Conservation (phyloP, 805 yeast genomes). For the Zygosaccharomyces kombuchaensis region DNA sequence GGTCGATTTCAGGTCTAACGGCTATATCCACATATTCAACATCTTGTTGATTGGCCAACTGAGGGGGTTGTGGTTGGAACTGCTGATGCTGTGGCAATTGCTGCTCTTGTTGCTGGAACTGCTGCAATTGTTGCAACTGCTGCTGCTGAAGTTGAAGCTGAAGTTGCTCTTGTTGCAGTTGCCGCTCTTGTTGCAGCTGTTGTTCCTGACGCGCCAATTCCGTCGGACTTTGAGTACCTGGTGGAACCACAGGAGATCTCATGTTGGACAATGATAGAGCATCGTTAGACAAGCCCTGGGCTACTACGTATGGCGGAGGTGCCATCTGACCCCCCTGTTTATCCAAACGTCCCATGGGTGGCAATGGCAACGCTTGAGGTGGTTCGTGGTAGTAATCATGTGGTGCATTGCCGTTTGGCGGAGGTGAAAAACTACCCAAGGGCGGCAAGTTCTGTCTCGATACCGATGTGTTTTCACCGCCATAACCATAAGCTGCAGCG, state of each 20-base stretch:
- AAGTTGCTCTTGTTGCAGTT: slow-evolving; percentile 17
- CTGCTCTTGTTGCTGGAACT: slow-evolving; percentile 20
- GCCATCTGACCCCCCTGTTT: slow-evolving; percentile 10
- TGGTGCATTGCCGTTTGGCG: slow-evolving; percentile 31
- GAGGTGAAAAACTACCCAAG: slow-evolving; percentile 37
- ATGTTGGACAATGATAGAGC: slow-evolving; percentile 37
- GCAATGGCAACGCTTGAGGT: slow-evolving; percentile 21
- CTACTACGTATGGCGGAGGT: slow-evolving; percentile 13
- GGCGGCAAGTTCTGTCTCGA: slow-evolving; percentile 34
- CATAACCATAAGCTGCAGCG: slow-evolving; percentile 12
- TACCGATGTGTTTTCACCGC: slow-evolving; percentile 9
- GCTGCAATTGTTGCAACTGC: slow-evolving; percentile 13
- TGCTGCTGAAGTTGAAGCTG: slow-evolving; percentile 20
- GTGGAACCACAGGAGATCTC: slow-evolving; percentile 28
- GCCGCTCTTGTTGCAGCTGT: slow-evolving; percentile 15
- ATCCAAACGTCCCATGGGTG: slow-evolving; percentile 23
- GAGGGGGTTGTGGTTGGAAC: slow-evolving; percentile 16
- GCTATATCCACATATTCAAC: slow-evolving; percentile 21
- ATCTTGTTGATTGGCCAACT: slow-evolving; percentile 25
- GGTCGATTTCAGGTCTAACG: slow-evolving; percentile 40
- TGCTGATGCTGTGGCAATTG: slow-evolving; percentile 29
- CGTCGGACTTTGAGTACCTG: slow-evolving; percentile 21
- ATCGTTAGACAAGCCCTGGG: slow-evolving; percentile 24
- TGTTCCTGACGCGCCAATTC: slow-evolving; percentile 7
- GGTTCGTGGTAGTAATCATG: slow-evolving; percentile 20